A percentile compares a stretch with the other conserved stretches of the same genome.
These are phyloP conservation scores for Tulasnella sp. DNA, from an alignment of 768 basidiomycete species.

Conservation along the genomic window DNA sequence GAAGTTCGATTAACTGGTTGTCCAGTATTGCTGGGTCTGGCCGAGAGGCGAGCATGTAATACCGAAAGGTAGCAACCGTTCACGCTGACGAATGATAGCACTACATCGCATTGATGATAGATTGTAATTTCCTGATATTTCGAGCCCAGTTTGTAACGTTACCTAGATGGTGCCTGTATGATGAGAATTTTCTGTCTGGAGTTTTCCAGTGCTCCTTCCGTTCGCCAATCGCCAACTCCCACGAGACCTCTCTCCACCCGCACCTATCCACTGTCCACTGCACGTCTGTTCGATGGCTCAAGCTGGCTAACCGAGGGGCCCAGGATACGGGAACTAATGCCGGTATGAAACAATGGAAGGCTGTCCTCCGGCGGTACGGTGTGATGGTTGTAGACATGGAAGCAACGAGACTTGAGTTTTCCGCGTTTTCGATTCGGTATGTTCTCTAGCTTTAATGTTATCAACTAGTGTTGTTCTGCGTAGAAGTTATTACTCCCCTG, in stretches of 20 bases:
- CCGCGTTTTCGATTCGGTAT: background rate
- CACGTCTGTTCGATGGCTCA: conserved; percentile 6
- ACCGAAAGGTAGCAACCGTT: background rate
- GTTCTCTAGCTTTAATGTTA: background rate
- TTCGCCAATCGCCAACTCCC: conserved; percentile 14
- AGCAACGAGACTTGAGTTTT: conserved; percentile 11
- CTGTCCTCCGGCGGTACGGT: conserved; percentile 8
- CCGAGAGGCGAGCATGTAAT: no score
- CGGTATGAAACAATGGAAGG: conserved; percentile 15
- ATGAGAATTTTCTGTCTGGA: no score
- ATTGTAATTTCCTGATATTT: conserved; percentile 75
- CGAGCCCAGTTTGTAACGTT: conserved; percentile 73
- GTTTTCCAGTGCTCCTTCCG: no score
- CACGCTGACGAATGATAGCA: background rate
- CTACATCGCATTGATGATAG: conserved; percentile 63
- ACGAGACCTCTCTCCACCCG: background rate
- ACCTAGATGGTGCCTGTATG: conserved; percentile 42
- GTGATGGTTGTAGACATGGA: conserved; percentile 17
- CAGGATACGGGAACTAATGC: conserved; percentile 15
- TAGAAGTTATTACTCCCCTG: background rate
- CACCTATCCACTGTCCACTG: background rate
- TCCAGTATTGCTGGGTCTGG: no score
- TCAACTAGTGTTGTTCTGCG: background rate
- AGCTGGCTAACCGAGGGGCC: conserved; percentile 4
- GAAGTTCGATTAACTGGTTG: no score